These are phyloP conservation scores for Cystobasidiaceae sp. DNA, from an alignment of 1,284 basidiomycete genomes.

Conservation along the genomic window DNA sequence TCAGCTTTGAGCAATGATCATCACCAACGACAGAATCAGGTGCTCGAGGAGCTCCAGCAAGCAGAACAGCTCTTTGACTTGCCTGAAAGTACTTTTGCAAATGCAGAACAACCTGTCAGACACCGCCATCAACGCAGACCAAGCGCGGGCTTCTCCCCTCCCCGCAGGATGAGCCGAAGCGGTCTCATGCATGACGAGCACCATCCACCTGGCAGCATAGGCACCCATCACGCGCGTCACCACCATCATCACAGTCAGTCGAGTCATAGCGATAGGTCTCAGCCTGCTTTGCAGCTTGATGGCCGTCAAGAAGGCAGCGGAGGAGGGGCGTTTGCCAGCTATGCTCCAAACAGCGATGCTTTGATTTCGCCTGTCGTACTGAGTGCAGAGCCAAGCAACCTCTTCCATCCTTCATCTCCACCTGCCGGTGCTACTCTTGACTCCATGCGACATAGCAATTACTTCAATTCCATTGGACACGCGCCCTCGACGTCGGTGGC, in stretches of 20 bases:
- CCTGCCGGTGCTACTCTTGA: constrained; percentile 13
- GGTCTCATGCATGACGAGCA: constrained; percentile 20
- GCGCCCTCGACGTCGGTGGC: not conserved
- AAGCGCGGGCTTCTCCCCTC: constrained; percentile 15
- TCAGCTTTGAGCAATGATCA: no score
- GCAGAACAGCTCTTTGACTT: constrained; percentile 20
- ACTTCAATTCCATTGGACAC: not conserved
- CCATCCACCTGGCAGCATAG: not conserved
- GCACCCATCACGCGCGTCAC: no score
- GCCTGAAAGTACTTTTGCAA: not conserved
- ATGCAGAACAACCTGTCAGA: not conserved
- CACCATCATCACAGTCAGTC: not conserved
- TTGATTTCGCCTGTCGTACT: not conserved
- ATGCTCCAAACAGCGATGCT: not conserved
- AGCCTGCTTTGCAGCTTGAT: no score
- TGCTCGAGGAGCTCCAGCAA: constrained; percentile 19
- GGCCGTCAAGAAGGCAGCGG: no score
- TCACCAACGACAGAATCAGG: constrained; percentile 4
- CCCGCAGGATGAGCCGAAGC: constrained; percentile 19
- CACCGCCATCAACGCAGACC: not conserved
- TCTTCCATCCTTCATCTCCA: constrained; percentile 24
- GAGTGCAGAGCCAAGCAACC: constrained; percentile 1
- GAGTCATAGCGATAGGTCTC: not conserved
- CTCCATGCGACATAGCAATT: not conserved
- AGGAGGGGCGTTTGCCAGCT: not conserved